These are phyloP conservation scores for Truncatella angustata DNA, from an alignment of 2,329 filamentous ascomycete genomes.

Conservation along the genomic window DNA sequence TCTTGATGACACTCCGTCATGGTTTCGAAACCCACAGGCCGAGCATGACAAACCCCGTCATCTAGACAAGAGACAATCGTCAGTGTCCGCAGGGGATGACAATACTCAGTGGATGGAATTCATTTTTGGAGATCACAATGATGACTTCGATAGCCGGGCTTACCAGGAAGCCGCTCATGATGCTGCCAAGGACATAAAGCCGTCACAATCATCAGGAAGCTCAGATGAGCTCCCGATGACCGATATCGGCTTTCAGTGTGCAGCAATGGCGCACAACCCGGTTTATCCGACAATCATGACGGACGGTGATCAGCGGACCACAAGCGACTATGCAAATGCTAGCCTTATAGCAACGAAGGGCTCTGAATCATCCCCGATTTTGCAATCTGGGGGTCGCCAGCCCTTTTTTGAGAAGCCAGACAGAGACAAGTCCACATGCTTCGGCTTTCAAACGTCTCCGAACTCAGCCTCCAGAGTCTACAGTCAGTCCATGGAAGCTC, in stretches of 20 bases:
- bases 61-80: too few relatives aligned
- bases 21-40: too few relatives aligned
- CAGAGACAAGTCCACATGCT: too few relatives aligned
- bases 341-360: slow-evolving; percentile 19
- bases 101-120: slow-evolving; percentile 29
- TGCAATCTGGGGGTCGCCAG: too few relatives aligned
- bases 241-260: too few relatives aligned
- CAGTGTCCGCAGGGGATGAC: slow-evolving; percentile 13
- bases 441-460: too few relatives aligned
- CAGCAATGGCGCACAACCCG: too few relatives aligned
- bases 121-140: slow-evolving; percentile 20
- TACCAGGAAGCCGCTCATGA: slow-evolving; percentile 25
- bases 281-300: not conserved
- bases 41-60: too few relatives aligned
- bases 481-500: too few relatives aligned
- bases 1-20: not conserved
- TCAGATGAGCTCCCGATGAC: not conserved
- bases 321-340: slow-evolving; percentile 9
- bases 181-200: slow-evolving; percentile 23
- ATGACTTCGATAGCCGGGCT: slow-evolving; percentile 19
- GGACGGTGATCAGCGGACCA: not conserved
- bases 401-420: too few relatives aligned
- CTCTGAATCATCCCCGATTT: slow-evolving; percentile 13
- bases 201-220: slow-evolving; percentile 17
- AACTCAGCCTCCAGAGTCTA: too few relatives aligned